phyloP scores from a whole-genome alignment of 148 eudicot genomes.

The Agrostemma githago region DNA sequence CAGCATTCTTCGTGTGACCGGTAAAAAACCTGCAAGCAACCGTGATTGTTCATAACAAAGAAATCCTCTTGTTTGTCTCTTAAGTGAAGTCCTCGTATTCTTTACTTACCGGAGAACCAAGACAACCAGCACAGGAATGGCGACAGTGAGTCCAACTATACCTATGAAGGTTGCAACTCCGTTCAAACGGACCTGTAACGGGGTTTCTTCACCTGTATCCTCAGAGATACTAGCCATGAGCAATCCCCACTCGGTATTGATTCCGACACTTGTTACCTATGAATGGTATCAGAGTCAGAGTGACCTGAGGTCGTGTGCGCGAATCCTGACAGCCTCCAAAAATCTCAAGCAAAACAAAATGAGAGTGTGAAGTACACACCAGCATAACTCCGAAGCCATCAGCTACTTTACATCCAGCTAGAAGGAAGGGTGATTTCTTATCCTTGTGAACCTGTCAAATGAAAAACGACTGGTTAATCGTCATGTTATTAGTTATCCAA shows the following conservation, averaged over 20 bases:
- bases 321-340: background rate
- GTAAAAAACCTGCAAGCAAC: slow-evolving; percentile 54
- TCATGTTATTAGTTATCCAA: background rate
- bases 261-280: slow-evolving; percentile 94
- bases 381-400: slow-evolving; percentile 94
- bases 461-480: slow-evolving; percentile 20
- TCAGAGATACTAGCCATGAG: slow-evolving; percentile 93
- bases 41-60: background rate
- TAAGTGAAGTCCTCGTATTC: no score
- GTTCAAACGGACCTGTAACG: slow-evolving; percentile 92
- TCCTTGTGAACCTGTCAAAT: slow-evolving; percentile 60
- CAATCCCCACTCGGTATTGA: slow-evolving; percentile 96
- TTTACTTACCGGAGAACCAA: slow-evolving; percentile 57
- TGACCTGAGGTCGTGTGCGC: no score
- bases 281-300: slow-evolving; percentile 1
- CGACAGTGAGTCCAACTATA: slow-evolving; percentile 83
- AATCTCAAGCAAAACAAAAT: background rate
- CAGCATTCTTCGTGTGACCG: slow-evolving; percentile 52
- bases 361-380: slow-evolving; percentile 35
- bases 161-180: slow-evolving; percentile 93
- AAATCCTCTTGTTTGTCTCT: background rate
- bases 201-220: slow-evolving; percentile 97
- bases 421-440: slow-evolving; percentile 63
- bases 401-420: slow-evolving; percentile 93
- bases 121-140: slow-evolving; percentile 55